These are phyloP conservation scores for Yarrowia osloensis DNA, from an alignment of 805 yeast species.

Conservation along the genomic window DNA sequence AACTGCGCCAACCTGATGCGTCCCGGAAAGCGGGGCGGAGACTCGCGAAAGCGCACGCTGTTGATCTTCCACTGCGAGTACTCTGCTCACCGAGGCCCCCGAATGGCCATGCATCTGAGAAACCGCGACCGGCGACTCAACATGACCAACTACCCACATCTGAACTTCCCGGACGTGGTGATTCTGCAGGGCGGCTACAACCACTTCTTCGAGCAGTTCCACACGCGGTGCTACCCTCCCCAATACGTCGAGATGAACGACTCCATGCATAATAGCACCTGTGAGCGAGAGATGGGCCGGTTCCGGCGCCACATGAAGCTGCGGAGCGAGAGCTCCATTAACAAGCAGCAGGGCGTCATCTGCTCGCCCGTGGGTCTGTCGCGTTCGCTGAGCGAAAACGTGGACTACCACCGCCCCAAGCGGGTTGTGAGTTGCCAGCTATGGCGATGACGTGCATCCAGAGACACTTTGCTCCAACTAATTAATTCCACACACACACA, in stretches of 20 bases:
- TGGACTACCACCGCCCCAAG: constrained; percentile 25
- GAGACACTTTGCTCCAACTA: neutral
- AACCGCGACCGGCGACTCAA: constrained; percentile 78
- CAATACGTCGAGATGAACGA: constrained; percentile 87
- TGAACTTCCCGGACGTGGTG: constrained; percentile 85
- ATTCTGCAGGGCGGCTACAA: constrained; percentile 91
- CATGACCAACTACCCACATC: constrained; percentile 71
- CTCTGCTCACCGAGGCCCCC: constrained; percentile 90
- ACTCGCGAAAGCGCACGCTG: constrained; percentile 47
- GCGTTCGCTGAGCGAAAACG: constrained; percentile 30
- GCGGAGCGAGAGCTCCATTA: constrained; percentile 6
- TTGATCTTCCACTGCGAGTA: constrained; percentile 93
- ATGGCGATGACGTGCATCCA: constrained; percentile 6
- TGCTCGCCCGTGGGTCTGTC: constrained; percentile 26
- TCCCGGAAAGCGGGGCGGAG: neutral
- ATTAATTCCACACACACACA: neutral
- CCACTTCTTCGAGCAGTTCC: constrained; percentile 62
- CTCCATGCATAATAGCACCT: constrained; percentile 47
- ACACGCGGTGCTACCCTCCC: constrained; percentile 67
- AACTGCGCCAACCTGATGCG: neutral
- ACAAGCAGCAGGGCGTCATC: constrained; percentile 9
- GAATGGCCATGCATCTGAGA: constrained; percentile 83
- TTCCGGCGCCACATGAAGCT: constrained; percentile 51
- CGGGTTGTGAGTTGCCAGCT: constrained; percentile 28
- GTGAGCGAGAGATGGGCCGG: constrained; percentile 56